A percentile compares a stretch with the other conserved stretches of the same genome.
Conservation (phyloP, 2,329 filamentous ascomycete species). For the Eutypa lata region DNA sequence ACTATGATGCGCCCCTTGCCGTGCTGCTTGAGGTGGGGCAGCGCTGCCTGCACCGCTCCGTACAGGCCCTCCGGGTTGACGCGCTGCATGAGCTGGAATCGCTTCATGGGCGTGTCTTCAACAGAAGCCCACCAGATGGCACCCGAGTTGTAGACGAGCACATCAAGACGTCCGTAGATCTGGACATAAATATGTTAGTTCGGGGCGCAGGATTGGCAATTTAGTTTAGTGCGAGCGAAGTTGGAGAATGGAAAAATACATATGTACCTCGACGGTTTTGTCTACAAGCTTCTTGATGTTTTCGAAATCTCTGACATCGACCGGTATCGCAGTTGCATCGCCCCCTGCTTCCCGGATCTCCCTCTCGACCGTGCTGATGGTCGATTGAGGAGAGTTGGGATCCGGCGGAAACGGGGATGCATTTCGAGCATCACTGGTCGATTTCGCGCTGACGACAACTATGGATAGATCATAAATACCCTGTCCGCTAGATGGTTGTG, state of each 20-base stretch:
- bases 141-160: constrained; percentile 78
- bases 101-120: constrained; percentile 66
- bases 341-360: constrained; percentile 68
- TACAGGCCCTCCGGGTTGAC: constrained; percentile 77
- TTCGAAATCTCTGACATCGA: constrained; percentile 65
- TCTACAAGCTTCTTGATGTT: constrained; percentile 60
- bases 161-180: constrained; percentile 64
- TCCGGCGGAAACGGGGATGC: constrained; percentile 65
- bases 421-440: constrained; percentile 59
- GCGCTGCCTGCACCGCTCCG: constrained; percentile 61
- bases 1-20: constrained; percentile 68
- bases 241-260: constrained; percentile 14
- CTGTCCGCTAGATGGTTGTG: no score
- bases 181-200: no score
- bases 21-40: constrained; percentile 61
- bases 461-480: not conserved
- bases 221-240: no score
- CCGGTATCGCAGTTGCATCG: constrained; percentile 61
- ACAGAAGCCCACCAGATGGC: constrained; percentile 84
- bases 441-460: constrained; percentile 79
- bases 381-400: constrained; percentile 71
- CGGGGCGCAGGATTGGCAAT: not conserved
- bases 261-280: constrained; percentile 45
- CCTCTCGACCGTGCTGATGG: constrained; percentile 74
- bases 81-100: constrained; percentile 75